A percentile compares a stretch with the other conserved stretches of the same genome.
Conservation (phyloP, 306 rosid species). For the Lotus japonicus region DNA sequence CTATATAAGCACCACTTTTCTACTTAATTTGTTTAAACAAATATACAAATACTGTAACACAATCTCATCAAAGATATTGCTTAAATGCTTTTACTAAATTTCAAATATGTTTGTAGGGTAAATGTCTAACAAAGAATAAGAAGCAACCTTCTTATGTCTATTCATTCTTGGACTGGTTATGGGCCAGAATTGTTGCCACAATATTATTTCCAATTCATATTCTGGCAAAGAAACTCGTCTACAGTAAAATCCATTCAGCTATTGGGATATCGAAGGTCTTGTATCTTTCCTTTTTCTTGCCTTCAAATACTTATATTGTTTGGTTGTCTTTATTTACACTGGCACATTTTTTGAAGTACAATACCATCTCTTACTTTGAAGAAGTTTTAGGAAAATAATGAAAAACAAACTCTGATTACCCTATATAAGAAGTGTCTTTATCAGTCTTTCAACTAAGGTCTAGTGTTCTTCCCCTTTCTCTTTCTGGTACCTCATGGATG, state of each 20-base stretch:
- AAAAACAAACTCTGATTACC: background rate
- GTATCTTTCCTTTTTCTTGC: background rate
- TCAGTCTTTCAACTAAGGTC: background rate
- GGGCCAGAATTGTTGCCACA: conserved; percentile 62
- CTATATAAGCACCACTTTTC: background rate
- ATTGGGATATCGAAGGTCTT: conserved; percentile 68
- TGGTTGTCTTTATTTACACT: background rate
- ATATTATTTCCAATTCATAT: conserved; percentile 68
- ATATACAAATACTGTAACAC: background rate
- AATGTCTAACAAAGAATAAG: conserved; percentile 48
- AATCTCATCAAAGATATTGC: conserved; percentile 11
- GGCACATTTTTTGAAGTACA: background rate
- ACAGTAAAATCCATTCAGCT: conserved; percentile 69
- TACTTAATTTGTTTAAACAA: background rate
- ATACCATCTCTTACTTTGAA: background rate
- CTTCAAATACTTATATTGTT: background rate
- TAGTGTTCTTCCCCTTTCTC: background rate
- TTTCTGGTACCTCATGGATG: background rate
- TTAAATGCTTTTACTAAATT: conserved; percentile 15
- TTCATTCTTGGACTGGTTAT: conserved; percentile 63
- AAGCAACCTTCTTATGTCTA: conserved; percentile 40
- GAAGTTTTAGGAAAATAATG: background rate
- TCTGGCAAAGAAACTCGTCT: conserved; percentile 65
- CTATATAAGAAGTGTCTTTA: background rate
- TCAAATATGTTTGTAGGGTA: conserved; percentile 50